Percentiles rank a stretch among this genome's conserved stretches.
Conservation (phyloP, 495 filamentous ascomycete genomes). For the Neurospora sp. region DNA sequence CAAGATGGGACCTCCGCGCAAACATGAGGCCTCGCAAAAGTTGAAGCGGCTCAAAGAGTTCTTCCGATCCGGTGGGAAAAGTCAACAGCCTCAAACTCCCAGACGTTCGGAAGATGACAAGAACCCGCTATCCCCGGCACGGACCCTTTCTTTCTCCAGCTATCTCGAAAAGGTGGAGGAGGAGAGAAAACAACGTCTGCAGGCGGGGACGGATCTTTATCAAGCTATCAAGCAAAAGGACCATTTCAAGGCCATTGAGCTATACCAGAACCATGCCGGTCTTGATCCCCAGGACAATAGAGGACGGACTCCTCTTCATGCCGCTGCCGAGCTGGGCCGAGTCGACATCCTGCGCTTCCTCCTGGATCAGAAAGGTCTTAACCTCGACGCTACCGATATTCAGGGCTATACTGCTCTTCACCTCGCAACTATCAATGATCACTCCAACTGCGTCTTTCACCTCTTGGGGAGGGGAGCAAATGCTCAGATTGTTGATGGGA, state of each 20-base stretch:
- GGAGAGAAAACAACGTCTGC: background rate
- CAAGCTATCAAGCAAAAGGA: background rate
- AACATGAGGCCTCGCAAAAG: background rate
- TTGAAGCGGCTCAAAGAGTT: background rate
- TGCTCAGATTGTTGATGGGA: conserved; percentile 2
- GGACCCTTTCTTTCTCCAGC: background rate
- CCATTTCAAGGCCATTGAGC: background rate
- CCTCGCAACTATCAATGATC: background rate
- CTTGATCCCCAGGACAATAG: background rate
- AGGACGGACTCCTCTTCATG: conserved; percentile 1
- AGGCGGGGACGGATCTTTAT: background rate
- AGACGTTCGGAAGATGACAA: background rate
- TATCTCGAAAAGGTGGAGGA: background rate
- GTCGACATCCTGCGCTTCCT: background rate
- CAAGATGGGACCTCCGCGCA: background rate
- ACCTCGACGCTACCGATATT: background rate
- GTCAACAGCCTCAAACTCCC: background rate
- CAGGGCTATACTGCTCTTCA: background rate
- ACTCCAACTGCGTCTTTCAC: background rate
- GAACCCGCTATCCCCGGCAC: background rate
- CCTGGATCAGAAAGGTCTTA: background rate
- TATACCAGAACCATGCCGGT: background rate
- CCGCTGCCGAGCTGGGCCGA: conserved; percentile 2
- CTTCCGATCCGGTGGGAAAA: background rate
- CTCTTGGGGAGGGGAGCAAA: conserved; percentile 1